A percentile compares a stretch with the other conserved stretches of the same genome.
Evolutionary conservation across 2,329 filamentous ascomycete species (phyloP).

Genomic region (Beauveria australis): DNA sequence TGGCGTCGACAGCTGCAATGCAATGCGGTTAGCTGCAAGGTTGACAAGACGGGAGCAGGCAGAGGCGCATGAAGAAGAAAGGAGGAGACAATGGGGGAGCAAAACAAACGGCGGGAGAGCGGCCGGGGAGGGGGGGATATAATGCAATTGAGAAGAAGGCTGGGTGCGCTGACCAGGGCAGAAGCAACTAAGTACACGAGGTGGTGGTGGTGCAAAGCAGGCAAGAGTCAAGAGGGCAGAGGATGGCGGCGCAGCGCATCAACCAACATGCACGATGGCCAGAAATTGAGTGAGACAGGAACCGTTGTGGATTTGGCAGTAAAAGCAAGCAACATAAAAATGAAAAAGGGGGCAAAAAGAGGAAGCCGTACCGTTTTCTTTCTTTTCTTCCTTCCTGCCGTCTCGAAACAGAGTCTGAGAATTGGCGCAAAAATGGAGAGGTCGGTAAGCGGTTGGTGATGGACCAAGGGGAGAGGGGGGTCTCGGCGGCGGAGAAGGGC

Average conservation of each 20-base stretch:
- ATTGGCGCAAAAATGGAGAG: conserved; percentile 23
- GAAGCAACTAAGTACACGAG: neutral
- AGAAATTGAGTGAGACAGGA: neutral
- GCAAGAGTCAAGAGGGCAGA: neutral
- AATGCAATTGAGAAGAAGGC: conserved; percentile 9
- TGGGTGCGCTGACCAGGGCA: neutral
- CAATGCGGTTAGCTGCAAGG: conserved; percentile 23
- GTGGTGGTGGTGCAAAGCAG: neutral
- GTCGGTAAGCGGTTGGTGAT: conserved; percentile 19
- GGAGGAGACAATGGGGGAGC: neutral
- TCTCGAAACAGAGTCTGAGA: conserved; percentile 7
- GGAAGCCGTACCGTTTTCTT: neutral
- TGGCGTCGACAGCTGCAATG: conserved; percentile 23
- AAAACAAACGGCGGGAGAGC: neutral
- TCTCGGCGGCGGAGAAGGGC: conserved; percentile 11
- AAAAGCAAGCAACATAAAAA: neutral
- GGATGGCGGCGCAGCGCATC: conserved; percentile 4
- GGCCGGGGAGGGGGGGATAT: neutral
- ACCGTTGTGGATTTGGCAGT: neutral
- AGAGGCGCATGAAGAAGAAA: neutral
- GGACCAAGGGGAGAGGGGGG: conserved; percentile 20
- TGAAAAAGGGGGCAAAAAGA: neutral
- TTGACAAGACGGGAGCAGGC: conserved; percentile 17
- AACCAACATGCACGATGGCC: conserved; percentile 5
- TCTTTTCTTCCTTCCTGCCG: neutral